Conservation (phyloP, 2,329 filamentous ascomycete species). For the Fusarium xylarioides region DNA sequence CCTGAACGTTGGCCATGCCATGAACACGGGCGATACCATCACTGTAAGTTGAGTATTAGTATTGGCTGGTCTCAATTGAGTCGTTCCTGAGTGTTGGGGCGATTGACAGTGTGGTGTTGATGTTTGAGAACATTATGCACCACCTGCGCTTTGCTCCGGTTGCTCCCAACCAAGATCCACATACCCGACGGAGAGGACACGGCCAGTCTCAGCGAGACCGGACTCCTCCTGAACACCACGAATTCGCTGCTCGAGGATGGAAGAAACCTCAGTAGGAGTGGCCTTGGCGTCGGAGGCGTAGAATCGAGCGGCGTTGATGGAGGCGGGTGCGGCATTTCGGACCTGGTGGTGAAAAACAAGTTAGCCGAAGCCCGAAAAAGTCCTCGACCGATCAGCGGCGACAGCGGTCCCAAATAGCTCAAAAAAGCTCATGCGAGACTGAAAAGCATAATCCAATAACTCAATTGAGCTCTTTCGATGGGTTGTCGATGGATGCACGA, state of each 20-base stretch:
- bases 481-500: slow-evolving; percentile 47
- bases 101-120: slow-evolving; percentile 15
- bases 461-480: slow-evolving; percentile 50
- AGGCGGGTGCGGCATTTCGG: slow-evolving; percentile 85
- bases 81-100: slow-evolving; percentile 20
- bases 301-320: slow-evolving; percentile 79
- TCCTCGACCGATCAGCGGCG: slow-evolving; percentile 38
- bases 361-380: slow-evolving; percentile 64
- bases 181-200: slow-evolving; percentile 98
- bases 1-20: slow-evolving; percentile 99
- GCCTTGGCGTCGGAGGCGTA: slow-evolving; percentile 96
- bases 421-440: slow-evolving; percentile 45
- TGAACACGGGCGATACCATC: slow-evolving; percentile 99
- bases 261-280: slow-evolving; percentile 96
- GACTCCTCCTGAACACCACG: slow-evolving; percentile 98
- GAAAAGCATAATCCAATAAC: slow-evolving; percentile 25
- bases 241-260: slow-evolving; percentile 99
- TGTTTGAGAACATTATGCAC: slow-evolving; percentile 10
- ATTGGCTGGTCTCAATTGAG: slow-evolving; percentile 20
- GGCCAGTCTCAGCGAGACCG: slow-evolving; percentile 96
- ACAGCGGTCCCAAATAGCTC: slow-evolving; percentile 46
- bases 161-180: slow-evolving; percentile 54
- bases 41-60: slow-evolving; percentile 65
- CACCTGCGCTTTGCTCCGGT: slow-evolving; percentile 29
- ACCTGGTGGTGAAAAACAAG: slow-evolving; percentile 70